Conservation (phyloP, 371 early-diverging fungal species). For the Mucor velutinosus region DNA sequence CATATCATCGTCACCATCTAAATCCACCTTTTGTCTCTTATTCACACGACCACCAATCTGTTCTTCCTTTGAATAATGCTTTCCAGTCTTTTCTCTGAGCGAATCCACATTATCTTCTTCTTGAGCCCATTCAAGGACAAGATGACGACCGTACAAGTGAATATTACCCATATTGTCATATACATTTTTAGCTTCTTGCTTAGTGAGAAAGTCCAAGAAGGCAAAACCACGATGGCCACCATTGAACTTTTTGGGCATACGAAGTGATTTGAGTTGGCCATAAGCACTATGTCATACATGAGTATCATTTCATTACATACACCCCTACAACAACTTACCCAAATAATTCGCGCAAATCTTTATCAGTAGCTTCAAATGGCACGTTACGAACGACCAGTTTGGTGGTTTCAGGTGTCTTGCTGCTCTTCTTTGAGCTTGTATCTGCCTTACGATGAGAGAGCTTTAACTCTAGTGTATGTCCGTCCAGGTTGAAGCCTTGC, state of each 20-base stretch:
- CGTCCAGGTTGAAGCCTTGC: slow-evolving; percentile 85
- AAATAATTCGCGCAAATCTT: slow-evolving; percentile 93
- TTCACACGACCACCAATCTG: slow-evolving; percentile 39
- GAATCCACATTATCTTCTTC: slow-evolving; percentile 72
- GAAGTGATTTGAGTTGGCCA: slow-evolving; percentile 93
- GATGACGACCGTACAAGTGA: slow-evolving; percentile 98
- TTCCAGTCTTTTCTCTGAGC: slow-evolving; percentile 69
- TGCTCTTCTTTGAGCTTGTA: slow-evolving; percentile 31
- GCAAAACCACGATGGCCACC: slow-evolving; percentile 98
- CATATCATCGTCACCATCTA: slow-evolving; percentile 49
- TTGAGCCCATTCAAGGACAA: slow-evolving; percentile 97
- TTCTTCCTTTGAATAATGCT: slow-evolving; percentile 66
- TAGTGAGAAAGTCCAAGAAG: slow-evolving; percentile 95
- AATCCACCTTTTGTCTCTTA: slow-evolving; percentile 59
- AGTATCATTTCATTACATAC: neutral
- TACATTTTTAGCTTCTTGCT: slow-evolving; percentile 93
- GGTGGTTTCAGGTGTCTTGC: slow-evolving; percentile 53
- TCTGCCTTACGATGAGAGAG: slow-evolving; percentile 70
- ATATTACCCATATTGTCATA: slow-evolving; percentile 87
- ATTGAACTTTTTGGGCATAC: slow-evolving; percentile 94
- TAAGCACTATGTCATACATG: slow-evolving; percentile 64
- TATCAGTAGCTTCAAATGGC: slow-evolving; percentile 98
- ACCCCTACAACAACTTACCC: slow-evolving; percentile 43
- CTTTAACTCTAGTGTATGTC: slow-evolving; percentile 85
- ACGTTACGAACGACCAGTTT: slow-evolving; percentile 97